Percentiles rank a stretch among this genome's conserved stretches.
Conservation (phyloP, 2,329 filamentous ascomycete species). For the Stagonosporopsis rhizophila region DNA sequence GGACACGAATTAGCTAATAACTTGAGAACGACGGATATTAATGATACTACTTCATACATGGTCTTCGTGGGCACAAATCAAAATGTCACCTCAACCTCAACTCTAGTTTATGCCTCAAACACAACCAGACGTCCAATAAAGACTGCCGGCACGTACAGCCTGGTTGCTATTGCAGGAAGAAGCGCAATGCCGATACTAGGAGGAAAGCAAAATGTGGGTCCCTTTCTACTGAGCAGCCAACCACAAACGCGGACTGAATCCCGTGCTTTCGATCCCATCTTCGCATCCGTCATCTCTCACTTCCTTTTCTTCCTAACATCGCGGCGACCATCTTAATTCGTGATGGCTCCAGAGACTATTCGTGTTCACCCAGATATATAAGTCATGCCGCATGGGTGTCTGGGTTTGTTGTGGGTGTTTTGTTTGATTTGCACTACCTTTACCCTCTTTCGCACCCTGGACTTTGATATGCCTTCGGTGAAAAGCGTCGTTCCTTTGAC, state of each 20-base stretch:
- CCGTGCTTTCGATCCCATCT: slow-evolving; percentile 25
- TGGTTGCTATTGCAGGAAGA: neutral
- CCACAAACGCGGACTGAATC: slow-evolving; percentile 18
- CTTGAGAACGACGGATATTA: neutral
- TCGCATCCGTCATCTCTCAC: slow-evolving; percentile 5
- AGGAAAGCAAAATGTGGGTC: slow-evolving; percentile 2
- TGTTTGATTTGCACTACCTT: slow-evolving; percentile 27
- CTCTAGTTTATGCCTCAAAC: neutral
- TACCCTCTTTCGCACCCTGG: slow-evolving; percentile 29
- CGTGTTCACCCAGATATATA: slow-evolving; percentile 17
- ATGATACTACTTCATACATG: neutral
- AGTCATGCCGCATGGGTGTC: slow-evolving; percentile 36
- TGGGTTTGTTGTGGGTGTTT: slow-evolving; percentile 19
- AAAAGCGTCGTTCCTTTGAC: slow-evolving; percentile 26
- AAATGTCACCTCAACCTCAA: neutral
- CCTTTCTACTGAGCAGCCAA: slow-evolving; percentile 15
- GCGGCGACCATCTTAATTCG: slow-evolving; percentile 27
- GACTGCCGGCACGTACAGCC: neutral
- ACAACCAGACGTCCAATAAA: neutral
- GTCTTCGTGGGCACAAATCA: neutral
- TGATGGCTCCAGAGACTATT: slow-evolving; percentile 24
- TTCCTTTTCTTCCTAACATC: slow-evolving; percentile 18
- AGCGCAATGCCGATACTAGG: neutral
- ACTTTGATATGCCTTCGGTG: slow-evolving; percentile 26
- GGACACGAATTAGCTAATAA: neutral